Conservation (phyloP, 768 basidiomycete genomes). For the Boletus rubroflammeus region DNA sequence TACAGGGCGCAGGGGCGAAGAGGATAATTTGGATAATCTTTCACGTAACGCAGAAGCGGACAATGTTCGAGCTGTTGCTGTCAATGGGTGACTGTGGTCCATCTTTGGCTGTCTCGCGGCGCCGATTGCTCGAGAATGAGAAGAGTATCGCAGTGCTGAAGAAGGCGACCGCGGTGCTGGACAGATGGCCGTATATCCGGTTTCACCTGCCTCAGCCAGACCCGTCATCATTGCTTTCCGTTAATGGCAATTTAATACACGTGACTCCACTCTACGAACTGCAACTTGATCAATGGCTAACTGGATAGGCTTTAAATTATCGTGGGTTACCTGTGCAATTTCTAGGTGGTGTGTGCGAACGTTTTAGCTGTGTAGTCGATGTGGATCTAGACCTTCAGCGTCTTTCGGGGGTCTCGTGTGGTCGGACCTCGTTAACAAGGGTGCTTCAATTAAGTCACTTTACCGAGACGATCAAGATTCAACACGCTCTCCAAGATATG, state of each 20-base stretch:
- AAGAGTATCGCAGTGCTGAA: background rate
- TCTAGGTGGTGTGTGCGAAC: no score
- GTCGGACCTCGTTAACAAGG: background rate
- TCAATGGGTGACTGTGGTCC: slow-evolving; percentile 33
- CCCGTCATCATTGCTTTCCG: background rate
- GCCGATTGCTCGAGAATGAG: background rate
- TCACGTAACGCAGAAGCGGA: slow-evolving; percentile 64
- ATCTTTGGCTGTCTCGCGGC: slow-evolving; percentile 18
- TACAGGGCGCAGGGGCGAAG: slow-evolving; percentile 60
- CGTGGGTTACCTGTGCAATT: no score
- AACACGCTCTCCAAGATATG: slow-evolving; percentile 25
- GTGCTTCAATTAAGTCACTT: no score
- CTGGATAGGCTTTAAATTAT: no score
- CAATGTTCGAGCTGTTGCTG: slow-evolving; percentile 44
- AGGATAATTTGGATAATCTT: slow-evolving; percentile 54
- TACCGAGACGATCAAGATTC: no score
- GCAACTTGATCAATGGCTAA: no score
- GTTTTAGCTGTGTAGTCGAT: no score
- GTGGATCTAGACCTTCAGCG: background rate
- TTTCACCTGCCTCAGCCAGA: background rate
- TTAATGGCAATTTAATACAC: background rate
- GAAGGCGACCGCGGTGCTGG: background rate
- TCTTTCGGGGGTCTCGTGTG: background rate
- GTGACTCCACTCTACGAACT: background rate
- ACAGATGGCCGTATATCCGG: background rate